These are phyloP conservation scores for Thecamonas trahens DNA, from an alignment of 78 protist genomes.

Conservation along the genomic window DNA sequence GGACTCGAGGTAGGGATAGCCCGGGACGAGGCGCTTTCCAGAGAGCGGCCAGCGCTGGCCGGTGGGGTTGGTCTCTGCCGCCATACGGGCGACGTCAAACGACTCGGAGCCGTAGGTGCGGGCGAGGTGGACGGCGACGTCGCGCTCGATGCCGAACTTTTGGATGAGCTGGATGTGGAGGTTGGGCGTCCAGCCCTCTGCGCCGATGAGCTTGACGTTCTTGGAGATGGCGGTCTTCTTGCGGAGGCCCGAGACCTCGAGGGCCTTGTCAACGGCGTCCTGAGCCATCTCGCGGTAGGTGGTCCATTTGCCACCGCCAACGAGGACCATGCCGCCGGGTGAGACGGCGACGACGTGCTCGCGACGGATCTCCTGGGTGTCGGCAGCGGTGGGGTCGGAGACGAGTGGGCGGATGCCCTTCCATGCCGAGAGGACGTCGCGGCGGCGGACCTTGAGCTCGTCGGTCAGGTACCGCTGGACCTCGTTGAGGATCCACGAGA, in stretches of 20 bases:
- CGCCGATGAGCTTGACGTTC: neutral
- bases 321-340: slow-evolving; percentile 56
- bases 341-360: slow-evolving; percentile 53
- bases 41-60: slow-evolving; percentile 1
- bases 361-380: slow-evolving; percentile 58
- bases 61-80: neutral
- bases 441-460: slow-evolving; percentile 15
- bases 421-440: slow-evolving; percentile 62
- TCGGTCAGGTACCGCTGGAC: neutral
- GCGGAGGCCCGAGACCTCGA: neutral
- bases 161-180: slow-evolving; percentile 8
- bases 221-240: neutral
- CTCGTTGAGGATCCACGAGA: slow-evolving; percentile 9
- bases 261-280: slow-evolving; percentile 62
- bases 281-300: slow-evolving; percentile 89
- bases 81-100: slow-evolving; percentile 12
- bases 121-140: slow-evolving; percentile 30
- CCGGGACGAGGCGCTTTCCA: slow-evolving; percentile 6
- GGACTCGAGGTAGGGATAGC: slow-evolving; percentile 72
- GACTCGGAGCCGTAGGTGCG: slow-evolving; percentile 28
- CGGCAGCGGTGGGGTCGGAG: slow-evolving; percentile 5
- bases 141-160: slow-evolving; percentile 12
- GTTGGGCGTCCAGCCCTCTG: neutral
- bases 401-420: slow-evolving; percentile 77
- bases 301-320: slow-evolving; percentile 96